Evolutionary conservation across 2,329 filamentous ascomycete species (phyloP), one percentile per base, ranked within the genome.

Genomic region (Arthrocladium fulminans): DNA sequence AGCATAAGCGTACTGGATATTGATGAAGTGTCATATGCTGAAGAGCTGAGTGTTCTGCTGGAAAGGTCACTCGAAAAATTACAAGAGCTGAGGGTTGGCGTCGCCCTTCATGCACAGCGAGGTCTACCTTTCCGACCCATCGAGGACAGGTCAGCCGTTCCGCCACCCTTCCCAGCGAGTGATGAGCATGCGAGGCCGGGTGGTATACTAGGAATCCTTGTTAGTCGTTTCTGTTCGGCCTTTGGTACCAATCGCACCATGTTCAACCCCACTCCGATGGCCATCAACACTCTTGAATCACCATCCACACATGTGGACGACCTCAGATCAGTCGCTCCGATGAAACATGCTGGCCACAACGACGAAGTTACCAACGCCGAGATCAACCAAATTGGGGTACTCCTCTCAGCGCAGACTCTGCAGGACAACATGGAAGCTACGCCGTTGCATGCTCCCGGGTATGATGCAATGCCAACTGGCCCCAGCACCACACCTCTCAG

Each of bases 11-110:
- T 89, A 1, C 71, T 92, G 35, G 84, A 92, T 57, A 84, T 92
- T 51, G 87, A 92, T 59, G 85, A 90, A 61, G 67, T 87, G n/a
- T 76, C 82, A 23, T 92, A 92, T 62, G 67, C 90, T 30, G 86
- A 90, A 60, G 87, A 92, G 66, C 84, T 92, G 77, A 83, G 83
- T 47, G 72, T 86, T 35, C 73, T 92, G 10, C 80, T 92, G 51
- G 82, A 83, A 51, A 77, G 81, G 20, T 90, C 86, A 10, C 73
- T 79, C 50, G 71, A 75, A 52, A 73, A 73, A 35, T 68, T 92
- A 13, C 75, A 77, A 24, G 86, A 90, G 63, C 71, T 94, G 27
- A 75, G 85, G 37, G 75, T 92, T 3, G 85, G 87, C 4, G 79
- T 92, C 48, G 79, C 85, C 3, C 61, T 69, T 4, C 72, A 77